phyloP scores from a whole-genome alignment of 75 land plant species.

The Selaginella moellendorffii region DNA sequence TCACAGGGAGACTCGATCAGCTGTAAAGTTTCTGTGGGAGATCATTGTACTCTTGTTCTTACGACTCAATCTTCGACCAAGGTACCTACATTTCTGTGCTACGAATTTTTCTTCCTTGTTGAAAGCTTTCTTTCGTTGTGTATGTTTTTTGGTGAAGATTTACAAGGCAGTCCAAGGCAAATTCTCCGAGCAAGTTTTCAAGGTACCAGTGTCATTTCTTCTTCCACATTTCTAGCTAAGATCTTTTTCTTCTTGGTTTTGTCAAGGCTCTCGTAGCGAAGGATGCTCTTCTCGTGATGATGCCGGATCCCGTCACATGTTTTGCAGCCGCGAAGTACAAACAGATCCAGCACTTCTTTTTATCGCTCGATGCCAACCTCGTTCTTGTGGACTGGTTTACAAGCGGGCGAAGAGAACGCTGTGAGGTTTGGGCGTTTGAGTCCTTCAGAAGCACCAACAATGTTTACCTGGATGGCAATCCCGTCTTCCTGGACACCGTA shows the following conservation, averaged over 20 bases:
- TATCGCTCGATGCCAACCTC: constrained; percentile 46
- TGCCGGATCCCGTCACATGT: constrained; percentile 94
- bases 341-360: constrained; percentile 57
- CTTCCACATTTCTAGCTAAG: not conserved
- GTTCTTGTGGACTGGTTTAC: constrained; percentile 92
- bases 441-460: constrained; percentile 65
- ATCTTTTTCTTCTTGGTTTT: constrained; percentile 8
- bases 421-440: constrained; percentile 78
- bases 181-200: constrained; percentile 49
- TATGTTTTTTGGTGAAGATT: constrained; percentile 38
- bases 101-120: too few relatives aligned
- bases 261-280: constrained; percentile 55
- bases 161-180: constrained; percentile 54
- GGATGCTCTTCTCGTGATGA: constrained; percentile 42
- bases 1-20: constrained; percentile 49
- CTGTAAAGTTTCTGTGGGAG: constrained; percentile 35
- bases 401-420: constrained; percentile 76
- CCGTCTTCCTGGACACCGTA: constrained; percentile 80
- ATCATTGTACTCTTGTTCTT: constrained; percentile 46
- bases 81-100: constrained; percentile 26
- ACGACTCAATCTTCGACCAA: constrained; percentile 93
- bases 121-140: too few relatives aligned
- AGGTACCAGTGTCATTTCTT: constrained; percentile 26
- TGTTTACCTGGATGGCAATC: constrained; percentile 48
- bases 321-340: constrained; percentile 59